A percentile compares a stretch with the other conserved stretches of the same genome.
Evolutionary conservation across 768 basidiomycete species (phyloP).

Genomic region (Hericium erinaceus): DNA sequence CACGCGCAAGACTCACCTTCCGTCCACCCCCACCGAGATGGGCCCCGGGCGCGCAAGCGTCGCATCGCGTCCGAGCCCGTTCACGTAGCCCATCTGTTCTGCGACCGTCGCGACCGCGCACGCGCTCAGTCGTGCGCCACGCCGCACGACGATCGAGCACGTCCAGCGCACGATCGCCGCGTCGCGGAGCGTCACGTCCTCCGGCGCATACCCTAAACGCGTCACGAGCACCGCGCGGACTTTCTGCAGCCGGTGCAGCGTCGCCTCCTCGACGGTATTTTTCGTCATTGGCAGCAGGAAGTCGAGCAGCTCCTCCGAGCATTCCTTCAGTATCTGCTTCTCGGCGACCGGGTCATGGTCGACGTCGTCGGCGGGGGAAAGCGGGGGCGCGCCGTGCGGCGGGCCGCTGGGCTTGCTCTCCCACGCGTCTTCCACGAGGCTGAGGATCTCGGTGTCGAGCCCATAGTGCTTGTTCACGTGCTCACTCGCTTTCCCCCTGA

Average conservation of each 20-base stretch:
- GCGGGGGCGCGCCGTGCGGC: not conserved
- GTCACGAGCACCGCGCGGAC: slow-evolving; percentile 55
- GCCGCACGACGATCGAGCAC: slow-evolving; percentile 63
- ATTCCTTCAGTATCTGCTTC: not conserved
- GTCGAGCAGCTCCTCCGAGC: slow-evolving; percentile 3
- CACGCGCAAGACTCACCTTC: slow-evolving; percentile 46
- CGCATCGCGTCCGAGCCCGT: slow-evolving; percentile 30
- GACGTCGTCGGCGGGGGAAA: not conserved
- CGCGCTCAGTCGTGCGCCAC: slow-evolving; percentile 79
- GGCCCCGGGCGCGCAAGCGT: slow-evolving; percentile 30
- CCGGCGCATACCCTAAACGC: slow-evolving; percentile 47
- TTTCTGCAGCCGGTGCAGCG: slow-evolving; percentile 34
- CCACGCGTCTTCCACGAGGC: slow-evolving; percentile 74
- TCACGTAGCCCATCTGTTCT: slow-evolving; percentile 68
- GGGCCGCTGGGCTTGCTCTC: slow-evolving; percentile 26
- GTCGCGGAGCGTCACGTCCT: slow-evolving; percentile 38
- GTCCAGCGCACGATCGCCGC: slow-evolving; percentile 75
- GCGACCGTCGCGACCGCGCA: slow-evolving; percentile 83
- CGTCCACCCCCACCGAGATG: slow-evolving; percentile 86
- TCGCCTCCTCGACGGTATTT: slow-evolving; percentile 8
- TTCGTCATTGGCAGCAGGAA: slow-evolving; percentile 5
- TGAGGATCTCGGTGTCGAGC: slow-evolving; percentile 89
- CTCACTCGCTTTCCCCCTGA: slow-evolving; percentile 66
- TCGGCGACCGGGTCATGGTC: not conserved
- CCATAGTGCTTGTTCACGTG: slow-evolving; percentile 87